Conservation (phyloP, 75 land plant genomes). For the Pinus taeda region DNA sequence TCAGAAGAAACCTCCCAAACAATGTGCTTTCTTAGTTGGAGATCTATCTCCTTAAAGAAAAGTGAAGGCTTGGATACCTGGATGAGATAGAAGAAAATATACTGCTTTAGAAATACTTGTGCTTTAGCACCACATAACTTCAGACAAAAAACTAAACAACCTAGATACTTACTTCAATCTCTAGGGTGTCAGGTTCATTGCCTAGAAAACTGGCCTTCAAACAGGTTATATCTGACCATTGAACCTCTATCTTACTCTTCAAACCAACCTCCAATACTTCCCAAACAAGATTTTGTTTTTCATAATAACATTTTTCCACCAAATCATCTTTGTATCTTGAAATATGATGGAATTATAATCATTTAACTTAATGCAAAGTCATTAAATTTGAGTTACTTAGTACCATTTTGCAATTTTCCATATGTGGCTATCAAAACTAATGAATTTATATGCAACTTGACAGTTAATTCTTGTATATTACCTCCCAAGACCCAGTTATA, state of each 20-base stretch:
- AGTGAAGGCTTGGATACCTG: conserved; percentile 81
- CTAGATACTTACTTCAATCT: conserved; percentile 31
- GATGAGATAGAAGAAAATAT: not conserved
- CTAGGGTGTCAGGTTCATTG: conserved; percentile 48
- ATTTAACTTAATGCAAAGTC: not conserved
- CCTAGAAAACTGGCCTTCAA: conserved; percentile 47
- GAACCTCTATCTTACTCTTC: conserved; percentile 86
- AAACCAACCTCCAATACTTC: conserved; percentile 74
- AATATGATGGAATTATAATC: conserved; percentile 15
- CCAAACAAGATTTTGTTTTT: conserved; percentile 89
- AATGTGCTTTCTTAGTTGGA: conserved; percentile 84
- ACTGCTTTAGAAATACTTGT: too few species aligned
- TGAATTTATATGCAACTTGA: not conserved
- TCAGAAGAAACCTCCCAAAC: conserved; percentile 79
- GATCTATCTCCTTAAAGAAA: conserved; percentile 82
- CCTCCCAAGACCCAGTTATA: conserved; percentile 84
- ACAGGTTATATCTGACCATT: conserved; percentile 80
- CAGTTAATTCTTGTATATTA: conserved; percentile 5
- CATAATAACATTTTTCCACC: conserved; percentile 85
- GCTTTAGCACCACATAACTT: too few species aligned
- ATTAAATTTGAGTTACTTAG: not conserved
- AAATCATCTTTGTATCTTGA: conserved; percentile 63
- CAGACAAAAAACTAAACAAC: too few species aligned
- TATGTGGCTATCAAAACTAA: not conserved
- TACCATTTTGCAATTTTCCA: not conserved